Conservation (phyloP, 768 basidiomycete species). For the Calvatia gigantea region DNA sequence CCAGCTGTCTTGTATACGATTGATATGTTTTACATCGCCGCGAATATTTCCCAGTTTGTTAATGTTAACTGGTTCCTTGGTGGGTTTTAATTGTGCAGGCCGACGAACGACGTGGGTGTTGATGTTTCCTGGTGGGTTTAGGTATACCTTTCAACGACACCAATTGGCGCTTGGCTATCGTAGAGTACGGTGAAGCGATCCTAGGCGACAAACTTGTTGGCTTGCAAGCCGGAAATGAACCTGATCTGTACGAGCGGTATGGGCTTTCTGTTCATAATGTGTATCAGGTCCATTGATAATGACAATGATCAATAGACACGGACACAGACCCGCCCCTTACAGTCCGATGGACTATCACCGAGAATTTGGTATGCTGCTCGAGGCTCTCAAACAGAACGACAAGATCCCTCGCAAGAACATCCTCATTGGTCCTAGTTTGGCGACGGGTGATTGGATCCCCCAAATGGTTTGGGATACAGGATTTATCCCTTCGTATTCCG, state of each 20-base stretch:
- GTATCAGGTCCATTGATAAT: slow-evolving; percentile 10
- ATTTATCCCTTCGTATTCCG: slow-evolving; percentile 40
- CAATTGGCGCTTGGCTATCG: slow-evolving; percentile 50
- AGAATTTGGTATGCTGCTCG: slow-evolving; percentile 44
- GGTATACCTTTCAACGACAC: slow-evolving; percentile 68
- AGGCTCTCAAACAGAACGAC: slow-evolving; percentile 32
- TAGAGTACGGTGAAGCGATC: slow-evolving; percentile 54
- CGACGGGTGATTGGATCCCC: slow-evolving; percentile 49
- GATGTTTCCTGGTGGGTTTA: slow-evolving; percentile 5
- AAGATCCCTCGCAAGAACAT: slow-evolving; percentile 29
- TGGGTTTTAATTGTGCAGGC: slow-evolving; percentile 15
- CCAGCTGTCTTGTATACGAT: slow-evolving; percentile 60
- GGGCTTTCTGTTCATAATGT: not conserved
- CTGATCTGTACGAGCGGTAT: slow-evolving; percentile 61
- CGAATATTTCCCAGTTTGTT: slow-evolving; percentile 53
- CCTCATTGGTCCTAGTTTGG: slow-evolving; percentile 67
- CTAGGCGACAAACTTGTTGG: slow-evolving; percentile 66
- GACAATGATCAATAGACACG: slow-evolving; percentile 9
- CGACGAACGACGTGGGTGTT: not conserved
- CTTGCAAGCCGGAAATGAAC: slow-evolving; percentile 73
- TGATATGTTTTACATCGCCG: slow-evolving; percentile 65
- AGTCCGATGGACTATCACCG: slow-evolving; percentile 35
- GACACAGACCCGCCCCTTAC: slow-evolving; percentile 23
- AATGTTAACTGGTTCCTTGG: slow-evolving; percentile 67
- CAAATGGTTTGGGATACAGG: slow-evolving; percentile 46